Evolutionary conservation across 2,329 filamentous ascomycete genomes (phyloP), one percentile per base, ranked within the genome.

Genomic region (Sphaerulina populicola): DNA sequence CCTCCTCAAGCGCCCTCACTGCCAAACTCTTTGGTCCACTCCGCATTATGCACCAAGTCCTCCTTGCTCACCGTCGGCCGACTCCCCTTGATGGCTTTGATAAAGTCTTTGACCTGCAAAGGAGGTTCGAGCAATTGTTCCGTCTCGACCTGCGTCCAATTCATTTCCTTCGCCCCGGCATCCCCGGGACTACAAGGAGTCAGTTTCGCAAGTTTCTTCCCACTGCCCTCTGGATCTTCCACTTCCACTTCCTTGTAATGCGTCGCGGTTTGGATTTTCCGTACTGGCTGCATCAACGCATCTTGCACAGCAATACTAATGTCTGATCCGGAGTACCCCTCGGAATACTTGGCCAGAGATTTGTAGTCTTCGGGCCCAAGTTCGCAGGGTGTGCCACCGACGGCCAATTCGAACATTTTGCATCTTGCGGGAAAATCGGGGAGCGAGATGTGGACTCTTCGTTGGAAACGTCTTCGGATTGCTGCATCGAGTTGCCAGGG

Each of bases 401-500:
- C 83, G 12, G 88, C 85, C 49, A 98, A 78, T 74, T 94, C 91
- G 71, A 97, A 96, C 90, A 96, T 95, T 63, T 79, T 89, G 66
- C 90, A 90, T 55, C 93, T 81, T 21, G 91, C 93, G 12, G 88
- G 84, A 38, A 83, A 64, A 67, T 98, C 93, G 6, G 93, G 93
- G 40, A 98, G 74, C 58, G 86, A 88, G 69, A 98, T 98, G 70
- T 98, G 93, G 27, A 98, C 90, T 72, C 93, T 79, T 62, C 93
- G 79, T 70, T 98, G 94, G 75, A 98, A 98, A 65, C 93, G 88
- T 69, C 93, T 81, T 61, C 93, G 84, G 63, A 98, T 98, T 61
- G 93, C 93, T 9, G 88, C 86, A 68, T 98, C 93, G 44, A 98
- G 78, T 75, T 98, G 91, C 93, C 93, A 98, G 14, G 93, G 93